Evolutionary conservation across 2,329 filamentous ascomycete species (phyloP), one percentile per base, ranked within the genome.

Genomic region (Dryadomyces quercivorus): DNA sequence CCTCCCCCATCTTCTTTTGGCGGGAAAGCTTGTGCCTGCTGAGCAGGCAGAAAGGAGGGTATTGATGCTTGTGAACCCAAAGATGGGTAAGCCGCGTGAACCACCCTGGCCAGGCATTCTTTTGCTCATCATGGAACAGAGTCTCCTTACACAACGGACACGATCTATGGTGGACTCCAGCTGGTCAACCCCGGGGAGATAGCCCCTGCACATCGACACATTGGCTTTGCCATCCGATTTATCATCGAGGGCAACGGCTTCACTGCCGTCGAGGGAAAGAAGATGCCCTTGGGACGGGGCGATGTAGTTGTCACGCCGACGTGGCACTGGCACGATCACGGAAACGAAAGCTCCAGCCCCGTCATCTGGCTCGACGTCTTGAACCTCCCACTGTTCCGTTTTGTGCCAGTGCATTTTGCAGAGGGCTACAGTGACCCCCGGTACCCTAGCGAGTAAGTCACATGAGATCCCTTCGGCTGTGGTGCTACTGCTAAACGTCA

Each of bases 331-430:
- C 75, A 78, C 56, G 76, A 79, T 58, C 76, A 80, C 55, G 76
- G 76, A 15, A 78, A 80, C 47, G 73, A 80, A 21, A 73, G 75
- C 0, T 66, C 67, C 0, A 71, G 70, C 0, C 75, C 75, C 0
- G 74, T 79, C 70, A 76, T 80, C 54, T 80, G 77, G 77, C 69
- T 80, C 1, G 77, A 80, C 59, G 75, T 72, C 1, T 66, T 80
- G 0, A 74, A 80, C 61, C 62, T 80, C 45, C 77, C 77, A 0
- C 66, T 66, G 43, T 79, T 76, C 56, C 64, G 66, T 8, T 70
- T 74, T 57, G 74, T 74, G 46, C 76, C 75, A 0, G 72, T 77
- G 2, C 72, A 80, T 59, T 79, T 80, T 59, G 73, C 74, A 5
- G 71, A 79, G 64, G 71, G 76, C 55, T 78, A 68, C 57, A 54